phyloP scores from a whole-genome alignment of 2,329 filamentous ascomycete genomes.

The Pseudofabraea citricarpa region DNA sequence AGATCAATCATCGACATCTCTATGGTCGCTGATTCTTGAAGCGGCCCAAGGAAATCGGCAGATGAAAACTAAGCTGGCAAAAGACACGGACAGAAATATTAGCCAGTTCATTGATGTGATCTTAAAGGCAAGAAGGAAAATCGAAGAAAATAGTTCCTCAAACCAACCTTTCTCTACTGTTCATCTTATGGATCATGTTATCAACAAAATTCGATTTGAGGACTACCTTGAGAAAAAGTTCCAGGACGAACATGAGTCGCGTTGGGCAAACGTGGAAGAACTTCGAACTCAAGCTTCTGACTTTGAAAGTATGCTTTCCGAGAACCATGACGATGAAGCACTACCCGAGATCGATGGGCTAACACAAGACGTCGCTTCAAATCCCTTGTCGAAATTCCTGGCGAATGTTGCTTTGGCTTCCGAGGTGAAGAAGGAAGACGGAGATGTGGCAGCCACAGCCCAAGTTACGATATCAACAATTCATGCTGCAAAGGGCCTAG shows the following conservation, averaged over 20 bases:
- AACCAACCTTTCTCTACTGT: conserved; percentile 15
- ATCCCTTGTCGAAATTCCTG: conserved; percentile 70
- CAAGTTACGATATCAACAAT: conserved; percentile 92
- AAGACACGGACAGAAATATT: conserved; percentile 51
- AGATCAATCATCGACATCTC: conserved; percentile 58
- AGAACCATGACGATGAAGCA: conserved; percentile 45
- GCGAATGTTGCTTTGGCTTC: conserved; percentile 85
- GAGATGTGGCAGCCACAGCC: conserved; percentile 49
- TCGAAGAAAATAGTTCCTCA: conserved; percentile 31
- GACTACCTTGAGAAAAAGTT: conserved; percentile 69
- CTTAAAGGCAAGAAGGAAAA: conserved; percentile 48
- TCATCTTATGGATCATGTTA: conserved; percentile 45
- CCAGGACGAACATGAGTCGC: conserved; percentile 67
- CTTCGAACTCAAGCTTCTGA: conserved; percentile 77
- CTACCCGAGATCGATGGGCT: conserved; percentile 67
- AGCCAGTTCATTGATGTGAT: conserved; percentile 55
- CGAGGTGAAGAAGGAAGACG: conserved; percentile 65
- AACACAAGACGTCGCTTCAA: conserved; percentile 61
- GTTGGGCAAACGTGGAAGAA: conserved; percentile 88
- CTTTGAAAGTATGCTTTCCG: conserved; percentile 38
- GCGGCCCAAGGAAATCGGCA: conserved; percentile 45
- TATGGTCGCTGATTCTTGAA: conserved; percentile 72
- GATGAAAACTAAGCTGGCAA: conserved; percentile 48
- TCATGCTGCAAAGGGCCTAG: conserved; percentile 89
- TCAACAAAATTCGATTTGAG: conserved; percentile 65